Conservation (phyloP, 306 rosid species). For the Begonia peltatifolia region DNA sequence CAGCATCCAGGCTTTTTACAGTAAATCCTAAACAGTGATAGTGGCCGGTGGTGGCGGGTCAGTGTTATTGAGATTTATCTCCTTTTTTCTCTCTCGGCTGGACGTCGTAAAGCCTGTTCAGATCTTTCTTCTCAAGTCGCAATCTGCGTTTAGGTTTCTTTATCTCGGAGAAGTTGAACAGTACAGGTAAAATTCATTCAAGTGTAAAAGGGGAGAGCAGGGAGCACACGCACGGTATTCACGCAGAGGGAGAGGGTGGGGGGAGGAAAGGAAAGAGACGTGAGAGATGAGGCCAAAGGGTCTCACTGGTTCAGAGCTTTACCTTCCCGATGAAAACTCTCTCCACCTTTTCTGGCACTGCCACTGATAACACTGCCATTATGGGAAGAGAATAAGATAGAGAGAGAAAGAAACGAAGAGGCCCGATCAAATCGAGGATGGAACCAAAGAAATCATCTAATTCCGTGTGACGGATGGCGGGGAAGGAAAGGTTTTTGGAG, state of each 20-base stretch:
- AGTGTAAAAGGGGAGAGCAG: too few relatives aligned
- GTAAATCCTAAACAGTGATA: constrained; percentile 39
- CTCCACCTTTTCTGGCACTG: constrained; percentile 53
- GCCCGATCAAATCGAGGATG: constrained; percentile 83
- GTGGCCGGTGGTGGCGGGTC: constrained; percentile 3
- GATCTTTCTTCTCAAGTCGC: too few relatives aligned
- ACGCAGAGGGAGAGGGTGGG: not conserved
- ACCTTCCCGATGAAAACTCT: constrained; percentile 98
- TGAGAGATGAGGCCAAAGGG: too few relatives aligned
- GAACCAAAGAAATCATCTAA: constrained; percentile 13
- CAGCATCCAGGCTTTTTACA: constrained; percentile 45
- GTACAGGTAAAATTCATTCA: too few relatives aligned
- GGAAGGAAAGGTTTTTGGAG: constrained; percentile 11
- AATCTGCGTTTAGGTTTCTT: too few relatives aligned
- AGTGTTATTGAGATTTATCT: too few relatives aligned
- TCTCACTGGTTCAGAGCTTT: constrained; percentile 16
- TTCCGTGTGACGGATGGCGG: not conserved
- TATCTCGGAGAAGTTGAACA: too few relatives aligned
- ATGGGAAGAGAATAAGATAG: constrained; percentile 22
- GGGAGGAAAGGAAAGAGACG: not conserved
- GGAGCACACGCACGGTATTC: constrained; percentile 2
- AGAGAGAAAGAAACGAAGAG: constrained; percentile 10
- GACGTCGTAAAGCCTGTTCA: too few relatives aligned
- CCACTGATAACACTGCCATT: constrained; percentile 48
- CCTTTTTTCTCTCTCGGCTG: not conserved